These are phyloP conservation scores for Stemphylium lycopersici DNA, from an alignment of 2,329 filamentous ascomycete genomes.

Conservation along the genomic window DNA sequence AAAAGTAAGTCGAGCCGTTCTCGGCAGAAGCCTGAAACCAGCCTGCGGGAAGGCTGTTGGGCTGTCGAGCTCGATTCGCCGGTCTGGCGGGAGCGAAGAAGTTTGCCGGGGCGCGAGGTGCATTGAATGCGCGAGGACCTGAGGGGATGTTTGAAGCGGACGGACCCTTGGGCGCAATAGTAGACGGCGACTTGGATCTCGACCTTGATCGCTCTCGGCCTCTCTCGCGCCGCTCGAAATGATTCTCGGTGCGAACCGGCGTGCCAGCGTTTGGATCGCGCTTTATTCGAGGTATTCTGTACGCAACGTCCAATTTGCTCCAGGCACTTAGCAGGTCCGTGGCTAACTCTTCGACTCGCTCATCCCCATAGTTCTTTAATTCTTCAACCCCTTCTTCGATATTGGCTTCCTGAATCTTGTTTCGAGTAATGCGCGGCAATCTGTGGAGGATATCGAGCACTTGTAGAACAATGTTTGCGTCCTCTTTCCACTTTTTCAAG, in stretches of 20 bases:
- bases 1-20: constrained; percentile 81
- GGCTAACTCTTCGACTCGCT: constrained; percentile 75
- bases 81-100: constrained; percentile 60
- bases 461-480: constrained; percentile 87
- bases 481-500: constrained; percentile 83
- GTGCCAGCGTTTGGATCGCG: constrained; percentile 68
- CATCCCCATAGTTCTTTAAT: constrained; percentile 71
- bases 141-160: constrained; percentile 45
- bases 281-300: constrained; percentile 91
- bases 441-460: constrained; percentile 87
- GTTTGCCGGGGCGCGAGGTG: constrained; percentile 60
- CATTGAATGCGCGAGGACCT: constrained; percentile 59
- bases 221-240: constrained; percentile 64
- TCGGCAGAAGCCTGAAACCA: constrained; percentile 78
- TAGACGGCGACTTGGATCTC: constrained; percentile 54
- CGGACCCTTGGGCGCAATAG: constrained; percentile 49
- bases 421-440: constrained; percentile 88
- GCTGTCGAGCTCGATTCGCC: constrained; percentile 59
- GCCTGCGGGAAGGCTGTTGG: constrained; percentile 72
- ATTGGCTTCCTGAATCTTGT: constrained; percentile 96
- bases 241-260: constrained; percentile 55
- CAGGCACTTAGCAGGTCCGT: constrained; percentile 78
- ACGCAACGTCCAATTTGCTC: constrained; percentile 87
- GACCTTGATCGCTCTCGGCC: constrained; percentile 56
- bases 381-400: constrained; percentile 82